These are phyloP conservation scores for Euphorbia lathyris DNA, from an alignment of 345 rosid genomes.

Conservation along the genomic window DNA sequence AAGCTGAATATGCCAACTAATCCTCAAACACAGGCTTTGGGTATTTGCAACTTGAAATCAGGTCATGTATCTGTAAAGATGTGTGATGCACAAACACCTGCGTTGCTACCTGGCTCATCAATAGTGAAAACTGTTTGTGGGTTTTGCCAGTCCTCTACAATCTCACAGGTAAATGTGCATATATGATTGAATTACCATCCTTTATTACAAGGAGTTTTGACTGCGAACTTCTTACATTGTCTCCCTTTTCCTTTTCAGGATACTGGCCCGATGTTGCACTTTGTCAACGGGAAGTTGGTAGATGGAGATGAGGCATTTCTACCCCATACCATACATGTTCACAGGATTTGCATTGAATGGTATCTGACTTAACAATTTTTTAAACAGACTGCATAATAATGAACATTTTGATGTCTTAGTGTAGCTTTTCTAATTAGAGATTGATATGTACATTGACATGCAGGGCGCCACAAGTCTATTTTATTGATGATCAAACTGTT, in stretches of 20 bases:
- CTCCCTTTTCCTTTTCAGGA: conserved; percentile 31
- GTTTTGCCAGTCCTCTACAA: conserved; percentile 60
- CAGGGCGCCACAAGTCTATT: conserved; percentile 87
- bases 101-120: conserved; percentile 18
- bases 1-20: conserved; percentile 24
- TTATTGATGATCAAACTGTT: conserved; percentile 41
- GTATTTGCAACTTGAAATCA: conserved; percentile 16
- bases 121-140: conserved; percentile 42
- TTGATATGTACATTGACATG: conserved; percentile 13
- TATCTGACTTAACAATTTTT: conserved; percentile 25
- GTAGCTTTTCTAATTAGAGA: background rate
- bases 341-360: conserved; percentile 76
- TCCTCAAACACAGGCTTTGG: conserved; percentile 19
- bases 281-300: conserved; percentile 45
- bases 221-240: background rate
- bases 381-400: background rate
- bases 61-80: conserved; percentile 6
- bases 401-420: background rate
- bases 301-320: conserved; percentile 41
- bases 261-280: conserved; percentile 77
- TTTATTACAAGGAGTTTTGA: background rate
- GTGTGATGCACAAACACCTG: conserved; percentile 15
- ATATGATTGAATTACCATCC: background rate
- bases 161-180: conserved; percentile 48
- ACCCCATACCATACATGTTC: conserved; percentile 64